A percentile compares a stretch with the other conserved stretches of the same genome.
Evolutionary conservation across 345 rosid genomes (phyloP).

Genomic region (Eucalyptus guilfoylei): DNA sequence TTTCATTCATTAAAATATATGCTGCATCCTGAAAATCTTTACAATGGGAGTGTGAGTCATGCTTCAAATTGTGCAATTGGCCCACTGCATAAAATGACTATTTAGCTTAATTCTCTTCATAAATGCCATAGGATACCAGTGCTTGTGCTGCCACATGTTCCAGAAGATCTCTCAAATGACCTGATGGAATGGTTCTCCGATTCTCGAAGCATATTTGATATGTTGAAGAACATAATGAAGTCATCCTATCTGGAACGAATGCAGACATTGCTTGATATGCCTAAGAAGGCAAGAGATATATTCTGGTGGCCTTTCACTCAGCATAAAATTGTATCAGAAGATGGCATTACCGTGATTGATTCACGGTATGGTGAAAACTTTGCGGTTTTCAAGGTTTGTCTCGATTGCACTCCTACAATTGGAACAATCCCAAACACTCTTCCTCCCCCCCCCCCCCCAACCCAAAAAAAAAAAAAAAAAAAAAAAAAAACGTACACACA

Average conservation of each 20-base stretch:
- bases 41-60: neutral
- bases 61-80: neutral
- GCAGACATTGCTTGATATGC: slow-evolving; percentile 46
- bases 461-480: neutral
- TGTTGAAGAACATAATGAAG: slow-evolving; percentile 47
- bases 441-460: rapidly evolving
- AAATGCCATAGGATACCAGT: slow-evolving; percentile 55
- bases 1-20: neutral
- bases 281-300: slow-evolving; percentile 56
- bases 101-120: neutral
- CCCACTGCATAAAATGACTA: neutral
- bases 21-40: neutral
- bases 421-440: neutral
- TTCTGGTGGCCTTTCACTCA: slow-evolving; percentile 99
- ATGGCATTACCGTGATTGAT: slow-evolving; percentile 71
- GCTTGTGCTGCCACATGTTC: slow-evolving; percentile 71
- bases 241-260: slow-evolving; percentile 52
- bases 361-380: slow-evolving; percentile 90
- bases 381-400: slow-evolving; percentile 68
- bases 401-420: neutral
- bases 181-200: slow-evolving; percentile 74
- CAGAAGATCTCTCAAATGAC: slow-evolving; percentile 71
- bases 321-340: slow-evolving; percentile 66
- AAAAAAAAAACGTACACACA: rapidly evolving
- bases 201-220: slow-evolving; percentile 38